Base-by-base conservation (phyloP, 345 rosid genomes). In the Eucalyptus virginea region DNA sequence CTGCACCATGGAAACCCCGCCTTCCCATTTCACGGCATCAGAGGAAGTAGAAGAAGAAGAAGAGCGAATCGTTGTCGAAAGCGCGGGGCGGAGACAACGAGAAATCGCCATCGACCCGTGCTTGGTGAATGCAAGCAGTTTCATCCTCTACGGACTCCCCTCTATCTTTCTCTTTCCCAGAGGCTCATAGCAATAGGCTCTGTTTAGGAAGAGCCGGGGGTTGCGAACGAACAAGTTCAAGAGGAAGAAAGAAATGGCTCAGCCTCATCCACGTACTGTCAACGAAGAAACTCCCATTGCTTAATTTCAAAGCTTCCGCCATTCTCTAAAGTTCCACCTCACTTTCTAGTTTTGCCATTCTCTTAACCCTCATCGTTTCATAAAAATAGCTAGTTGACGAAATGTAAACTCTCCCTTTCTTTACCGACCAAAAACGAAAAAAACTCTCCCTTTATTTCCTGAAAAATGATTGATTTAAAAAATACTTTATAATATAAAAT, bases 1-100 rank as follows among this genome's bases (percentile, higher is more conserved):
- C 91, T 98, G 99, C 48, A 96, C 98, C 95, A 98, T 62, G 40
- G 99, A 96, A 90, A 98, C 96, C 89, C 97, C 97, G 87, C 95
- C 98, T 90, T 94, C 94, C 95, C 95, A 93, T 89, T 91, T 94
- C 49, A 88, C 89, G 37, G 88, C 13, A 44, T 95, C 89, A 81
- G 93, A 26, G 58, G 88, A 56, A 67, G 48, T n/a, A 37, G 90
- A 58, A 23, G 90, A 87, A 30, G 92, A 58, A 60, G 67, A 56
- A 72, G 91, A 91, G 87, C 91, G 67, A 88, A 86, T 93, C 85
- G 65, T 87, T 80, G 47, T 23, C 47, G 62, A 87, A 18, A 52
- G 81, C n/a, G 60, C 86, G 51, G 89, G 87, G 23, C 89, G 28
- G 81, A 65, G 72, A 37, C 51, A 47, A 42, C 47, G 47, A 44